A percentile compares a stretch with the other conserved stretches of the same genome.
Evolutionary conservation across 768 basidiomycete genomes (phyloP).

Genomic region (Rhizopogon vulgaris): DNA sequence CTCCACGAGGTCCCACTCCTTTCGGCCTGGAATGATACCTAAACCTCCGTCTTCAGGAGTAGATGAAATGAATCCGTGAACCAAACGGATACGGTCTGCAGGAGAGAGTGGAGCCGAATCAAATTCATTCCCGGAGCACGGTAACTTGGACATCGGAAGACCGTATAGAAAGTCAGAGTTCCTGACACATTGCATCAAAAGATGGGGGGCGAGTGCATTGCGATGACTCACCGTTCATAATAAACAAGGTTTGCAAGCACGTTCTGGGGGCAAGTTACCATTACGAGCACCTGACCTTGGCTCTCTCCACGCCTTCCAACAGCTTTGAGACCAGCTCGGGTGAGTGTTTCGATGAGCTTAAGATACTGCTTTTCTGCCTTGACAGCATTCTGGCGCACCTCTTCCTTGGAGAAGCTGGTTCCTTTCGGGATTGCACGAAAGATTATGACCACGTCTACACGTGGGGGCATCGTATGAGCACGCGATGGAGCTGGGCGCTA

Average conservation of each 20-base stretch:
- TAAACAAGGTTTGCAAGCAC: constrained; percentile 61
- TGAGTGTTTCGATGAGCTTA: constrained; percentile 55
- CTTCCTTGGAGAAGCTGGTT: constrained; percentile 48
- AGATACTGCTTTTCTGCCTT: constrained; percentile 68
- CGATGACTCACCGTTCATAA: constrained; percentile 59
- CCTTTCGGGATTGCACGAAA: constrained; percentile 46
- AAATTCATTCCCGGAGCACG: constrained; percentile 34
- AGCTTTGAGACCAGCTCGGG: constrained; percentile 56
- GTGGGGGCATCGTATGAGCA: constrained; percentile 33
- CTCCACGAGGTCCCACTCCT: constrained; percentile 76
- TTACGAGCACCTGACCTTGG: constrained; percentile 68
- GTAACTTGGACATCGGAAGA: constrained; percentile 50
- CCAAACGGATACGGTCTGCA: constrained; percentile 76
- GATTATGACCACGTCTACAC: constrained; percentile 69
- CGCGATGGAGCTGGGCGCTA: neutral
- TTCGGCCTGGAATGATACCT: constrained; percentile 66
- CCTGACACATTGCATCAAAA: constrained; percentile 26
- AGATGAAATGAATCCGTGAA: constrained; percentile 66
- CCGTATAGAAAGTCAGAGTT: constrained; percentile 74
- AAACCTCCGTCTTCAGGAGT: constrained; percentile 74
- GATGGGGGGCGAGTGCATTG: neutral
- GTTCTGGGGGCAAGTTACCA: constrained; percentile 63
- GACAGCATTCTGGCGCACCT: constrained; percentile 52
- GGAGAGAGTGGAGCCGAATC: constrained; percentile 45
- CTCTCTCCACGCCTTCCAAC: constrained; percentile 75